Conservation (phyloP, 106 monocot species). For the Gastrodia elata region DNA sequence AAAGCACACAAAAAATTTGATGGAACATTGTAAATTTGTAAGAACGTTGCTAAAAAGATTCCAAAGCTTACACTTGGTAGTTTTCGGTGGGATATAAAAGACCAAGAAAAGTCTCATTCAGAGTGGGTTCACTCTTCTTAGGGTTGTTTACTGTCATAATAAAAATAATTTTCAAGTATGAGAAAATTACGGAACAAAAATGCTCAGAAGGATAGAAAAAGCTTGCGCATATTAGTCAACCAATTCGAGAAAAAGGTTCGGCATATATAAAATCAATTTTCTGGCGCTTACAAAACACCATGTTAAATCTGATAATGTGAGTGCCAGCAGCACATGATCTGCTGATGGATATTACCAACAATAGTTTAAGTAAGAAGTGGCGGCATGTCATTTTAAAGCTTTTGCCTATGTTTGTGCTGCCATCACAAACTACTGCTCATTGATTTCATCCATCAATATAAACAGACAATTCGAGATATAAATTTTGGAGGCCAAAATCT, state of each 20-base stretch:
- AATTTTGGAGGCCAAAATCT: too few relatives aligned
- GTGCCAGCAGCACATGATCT: neutral
- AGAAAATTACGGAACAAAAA: neutral
- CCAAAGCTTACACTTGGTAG: slow-evolving; percentile 79
- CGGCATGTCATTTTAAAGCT: too few relatives aligned
- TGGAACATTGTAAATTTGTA: neutral
- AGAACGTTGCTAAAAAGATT: neutral
- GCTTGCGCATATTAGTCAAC: neutral
- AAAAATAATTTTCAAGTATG: neutral
- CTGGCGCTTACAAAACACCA: neutral
- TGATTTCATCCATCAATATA: too few relatives aligned
- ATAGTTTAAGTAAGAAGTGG: too few relatives aligned
- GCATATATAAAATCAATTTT: too few relatives aligned
- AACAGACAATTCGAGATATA: too few relatives aligned
- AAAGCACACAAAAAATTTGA: neutral
- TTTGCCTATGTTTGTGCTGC: too few relatives aligned
- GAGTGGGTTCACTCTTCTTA: slow-evolving; percentile 75
- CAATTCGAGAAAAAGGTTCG: neutral
- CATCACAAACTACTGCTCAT: too few relatives aligned
- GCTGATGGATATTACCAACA: too few relatives aligned
- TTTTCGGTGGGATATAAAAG: slow-evolving; percentile 90
- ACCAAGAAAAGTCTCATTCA: slow-evolving; percentile 92
- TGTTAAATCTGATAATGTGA: neutral
- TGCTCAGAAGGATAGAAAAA: neutral
- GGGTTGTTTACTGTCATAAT: slow-evolving; percentile 73